Evolutionary conservation across 768 basidiomycete species (phyloP).

Genomic region (Pisolithus tinctorius): DNA sequence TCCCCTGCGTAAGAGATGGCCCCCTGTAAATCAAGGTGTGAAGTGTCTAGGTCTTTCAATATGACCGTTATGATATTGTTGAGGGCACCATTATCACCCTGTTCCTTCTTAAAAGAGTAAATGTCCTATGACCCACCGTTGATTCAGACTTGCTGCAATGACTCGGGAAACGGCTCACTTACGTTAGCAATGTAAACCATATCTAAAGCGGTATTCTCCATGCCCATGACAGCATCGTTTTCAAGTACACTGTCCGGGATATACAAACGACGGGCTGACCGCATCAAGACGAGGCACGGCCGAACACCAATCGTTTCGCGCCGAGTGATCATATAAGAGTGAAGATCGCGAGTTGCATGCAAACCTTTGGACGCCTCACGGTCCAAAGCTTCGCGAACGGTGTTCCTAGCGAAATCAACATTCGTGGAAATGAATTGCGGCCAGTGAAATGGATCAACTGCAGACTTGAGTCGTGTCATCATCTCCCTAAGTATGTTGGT

Average conservation of each 20-base stretch:
- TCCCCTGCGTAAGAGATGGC: conserved; percentile 15
- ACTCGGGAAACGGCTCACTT: background rate
- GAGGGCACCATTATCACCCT: conserved; percentile 20
- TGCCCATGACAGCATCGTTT: conserved; percentile 18
- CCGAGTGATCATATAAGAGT: conserved; percentile 22
- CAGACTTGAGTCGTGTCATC: conserved; percentile 17
- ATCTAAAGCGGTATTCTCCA: conserved; percentile 21
- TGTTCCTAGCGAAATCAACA: conserved; percentile 13
- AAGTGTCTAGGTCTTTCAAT: conserved; percentile 16
- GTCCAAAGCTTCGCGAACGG: conserved; percentile 20
- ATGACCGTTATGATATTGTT: conserved; percentile 25
- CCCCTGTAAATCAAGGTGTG: conserved; percentile 19
- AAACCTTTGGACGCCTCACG: conserved; percentile 15
- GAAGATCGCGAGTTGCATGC: conserved; percentile 10
- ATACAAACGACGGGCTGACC: conserved; percentile 19
- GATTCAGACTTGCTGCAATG: background rate
- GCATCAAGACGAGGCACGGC: conserved; percentile 24
- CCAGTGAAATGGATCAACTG: conserved; percentile 22
- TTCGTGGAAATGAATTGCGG: conserved; percentile 20
- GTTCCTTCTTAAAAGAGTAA: conserved; percentile 26
- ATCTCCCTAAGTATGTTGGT: conserved; percentile 11
- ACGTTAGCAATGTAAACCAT: conserved; percentile 23
- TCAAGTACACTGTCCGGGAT: conserved; percentile 17
- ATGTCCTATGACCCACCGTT: conserved; percentile 13
- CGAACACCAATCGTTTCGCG: conserved; percentile 23